Evolutionary conservation across 176 grass and related monocot species (phyloP).

Genomic region (Raddia distichophylla): DNA sequence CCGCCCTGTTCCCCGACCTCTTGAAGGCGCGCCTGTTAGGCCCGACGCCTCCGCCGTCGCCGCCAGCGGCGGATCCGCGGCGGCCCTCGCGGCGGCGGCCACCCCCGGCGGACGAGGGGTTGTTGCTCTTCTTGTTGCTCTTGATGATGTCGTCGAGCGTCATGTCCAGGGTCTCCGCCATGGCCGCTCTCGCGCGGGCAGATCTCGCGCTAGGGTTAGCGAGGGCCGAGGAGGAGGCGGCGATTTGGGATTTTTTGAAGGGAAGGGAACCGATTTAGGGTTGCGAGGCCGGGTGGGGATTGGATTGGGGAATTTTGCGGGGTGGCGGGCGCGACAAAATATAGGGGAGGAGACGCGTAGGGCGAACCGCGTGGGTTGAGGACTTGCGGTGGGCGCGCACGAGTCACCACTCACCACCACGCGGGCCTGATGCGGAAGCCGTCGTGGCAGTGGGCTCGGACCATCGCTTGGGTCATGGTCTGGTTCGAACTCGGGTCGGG

Average conservation of each 20-base stretch:
- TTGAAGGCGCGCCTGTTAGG: conserved; percentile 69
- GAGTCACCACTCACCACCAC: neutral
- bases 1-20: conserved; percentile 71
- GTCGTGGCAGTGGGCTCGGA: neutral
- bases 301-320: conserved; percentile 40
- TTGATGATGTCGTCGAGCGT: conserved; percentile 96
- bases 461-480: neutral
- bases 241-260: conserved; percentile 23
- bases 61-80: conserved; percentile 49
- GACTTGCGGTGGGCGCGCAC: neutral
- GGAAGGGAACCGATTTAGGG: conserved; percentile 42
- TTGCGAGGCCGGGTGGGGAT: neutral
- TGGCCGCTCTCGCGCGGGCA: conserved; percentile 27
- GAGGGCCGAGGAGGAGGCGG: neutral
- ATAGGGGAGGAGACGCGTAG: conserved; percentile 40
- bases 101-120: conserved; percentile 37
- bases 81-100: conserved; percentile 37
- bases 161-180: conserved; percentile 92
- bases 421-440: conserved; percentile 21
- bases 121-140: conserved; percentile 90
- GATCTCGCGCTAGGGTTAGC: conserved; percentile 44
- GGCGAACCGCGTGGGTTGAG: conserved; percentile 34
- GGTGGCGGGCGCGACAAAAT: conserved; percentile 18
- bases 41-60: conserved; percentile 39
- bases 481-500: neutral